Evolutionary conservation across 371 early-diverging fungal species (phyloP).

Genomic region (Mucor indicus): DNA sequence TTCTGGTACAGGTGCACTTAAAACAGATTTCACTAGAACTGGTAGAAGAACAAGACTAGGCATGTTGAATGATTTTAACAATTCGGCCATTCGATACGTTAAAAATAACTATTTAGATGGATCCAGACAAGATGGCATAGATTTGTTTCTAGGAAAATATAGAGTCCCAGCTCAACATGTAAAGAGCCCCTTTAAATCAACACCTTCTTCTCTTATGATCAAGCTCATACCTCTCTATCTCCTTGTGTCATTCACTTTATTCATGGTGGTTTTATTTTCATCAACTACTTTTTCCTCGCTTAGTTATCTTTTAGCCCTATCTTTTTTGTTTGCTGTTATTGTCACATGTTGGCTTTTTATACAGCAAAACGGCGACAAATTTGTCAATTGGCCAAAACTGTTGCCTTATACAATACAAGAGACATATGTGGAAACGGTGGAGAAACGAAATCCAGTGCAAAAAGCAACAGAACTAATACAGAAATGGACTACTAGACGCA

Average conservation of each 20-base stretch:
- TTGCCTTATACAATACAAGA: constrained; percentile 10
- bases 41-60: constrained; percentile 85
- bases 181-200: constrained; percentile 29
- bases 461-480: constrained; percentile 3
- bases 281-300: constrained; percentile 26
- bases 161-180: constrained; percentile 27
- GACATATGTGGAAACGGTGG: background rate
- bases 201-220: constrained; percentile 7
- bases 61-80: constrained; percentile 73
- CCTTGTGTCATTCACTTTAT: constrained; percentile 17
- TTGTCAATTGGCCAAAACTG: constrained; percentile 46
- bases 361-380: constrained; percentile 33
- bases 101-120: constrained; percentile 94
- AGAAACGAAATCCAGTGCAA: background rate
- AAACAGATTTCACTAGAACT: constrained; percentile 93
- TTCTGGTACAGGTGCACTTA: constrained; percentile 97
- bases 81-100: constrained; percentile 81
- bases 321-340: constrained; percentile 32
- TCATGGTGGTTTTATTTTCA: constrained; percentile 21
- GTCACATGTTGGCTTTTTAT: constrained; percentile 33
- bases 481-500: constrained; percentile 18
- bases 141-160: constrained; percentile 76
- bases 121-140: constrained; percentile 81
- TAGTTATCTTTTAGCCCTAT: constrained; percentile 21
- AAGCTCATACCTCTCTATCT: constrained; percentile 22